A percentile compares a stretch with the other conserved stretches of the same genome.
Conservation (phyloP, 768 basidiomycete species). For the Pleurotus giganteus region DNA sequence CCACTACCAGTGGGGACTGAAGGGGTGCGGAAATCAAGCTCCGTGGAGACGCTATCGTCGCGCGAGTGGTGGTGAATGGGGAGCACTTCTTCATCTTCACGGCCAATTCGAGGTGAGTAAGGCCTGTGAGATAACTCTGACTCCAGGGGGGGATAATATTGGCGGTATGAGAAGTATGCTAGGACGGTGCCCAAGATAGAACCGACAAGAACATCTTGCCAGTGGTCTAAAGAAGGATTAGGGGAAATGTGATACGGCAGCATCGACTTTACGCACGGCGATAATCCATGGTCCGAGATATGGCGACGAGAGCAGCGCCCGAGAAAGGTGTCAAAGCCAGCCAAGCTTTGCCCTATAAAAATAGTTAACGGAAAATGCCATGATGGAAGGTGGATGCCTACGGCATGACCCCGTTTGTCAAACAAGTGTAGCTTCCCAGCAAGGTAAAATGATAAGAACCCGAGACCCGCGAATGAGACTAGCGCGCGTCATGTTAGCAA, state of each 20-base stretch:
- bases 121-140: slow-evolving; percentile 67
- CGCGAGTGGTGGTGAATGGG: slow-evolving; percentile 31
- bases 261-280: slow-evolving; percentile 53
- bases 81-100: slow-evolving; percentile 39
- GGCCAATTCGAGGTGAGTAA: slow-evolving; percentile 62
- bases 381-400: slow-evolving; percentile 27
- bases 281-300: slow-evolving; percentile 90
- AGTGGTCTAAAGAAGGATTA: slow-evolving; percentile 60
- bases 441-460: slow-evolving; percentile 84
- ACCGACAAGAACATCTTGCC: slow-evolving; percentile 88
- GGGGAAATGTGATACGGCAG: background rate
- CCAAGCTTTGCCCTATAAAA: slow-evolving; percentile 74
- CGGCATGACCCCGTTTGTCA: slow-evolving; percentile 72
- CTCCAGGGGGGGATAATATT: slow-evolving; percentile 77
- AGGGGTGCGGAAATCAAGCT: slow-evolving; percentile 2
- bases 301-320: slow-evolving; percentile 75
- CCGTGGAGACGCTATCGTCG: slow-evolving; percentile 15
- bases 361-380: background rate
- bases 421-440: slow-evolving; percentile 93
- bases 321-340: slow-evolving; percentile 72
- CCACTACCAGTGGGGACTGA: slow-evolving; percentile 15
- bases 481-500: slow-evolving; percentile 10
- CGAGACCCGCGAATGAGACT: slow-evolving; percentile 94
- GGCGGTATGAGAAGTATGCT: slow-evolving; percentile 76
- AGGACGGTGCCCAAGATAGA: slow-evolving; percentile 68